These are phyloP conservation scores for Mycosphaerella sp. DNA, from an alignment of 2,329 filamentous ascomycete genomes.

Conservation along the genomic window DNA sequence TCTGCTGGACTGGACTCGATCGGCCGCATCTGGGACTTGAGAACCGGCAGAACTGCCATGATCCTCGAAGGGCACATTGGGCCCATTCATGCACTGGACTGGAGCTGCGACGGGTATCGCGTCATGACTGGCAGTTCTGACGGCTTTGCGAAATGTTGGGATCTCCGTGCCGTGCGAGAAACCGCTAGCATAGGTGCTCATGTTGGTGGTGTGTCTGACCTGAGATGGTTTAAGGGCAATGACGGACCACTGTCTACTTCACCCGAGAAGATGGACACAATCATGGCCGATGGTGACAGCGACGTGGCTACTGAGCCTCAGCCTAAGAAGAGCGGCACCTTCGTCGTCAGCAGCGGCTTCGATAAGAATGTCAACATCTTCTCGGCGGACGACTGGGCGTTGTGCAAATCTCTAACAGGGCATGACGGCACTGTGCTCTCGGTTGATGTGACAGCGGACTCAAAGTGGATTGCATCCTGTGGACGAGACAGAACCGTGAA, in stretches of 20 bases:
- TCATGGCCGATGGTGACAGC: conserved; percentile 20
- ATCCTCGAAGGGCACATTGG: conserved; percentile 89
- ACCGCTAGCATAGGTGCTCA: conserved; percentile 86
- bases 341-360: conserved; percentile 85
- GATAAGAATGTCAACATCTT: conserved; percentile 95
- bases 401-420: conserved; percentile 79
- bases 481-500: conserved; percentile 94
- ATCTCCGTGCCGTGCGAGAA: conserved; percentile 79
- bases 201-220: conserved; percentile 80
- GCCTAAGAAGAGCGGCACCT: conserved; percentile 83
- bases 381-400: conserved; percentile 90
- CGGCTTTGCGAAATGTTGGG: conserved; percentile 97
- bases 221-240: conserved; percentile 86
- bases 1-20: conserved; percentile 93
- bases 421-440: conserved; percentile 90
- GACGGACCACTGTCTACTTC: conserved; percentile 64
- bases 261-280: conserved; percentile 44
- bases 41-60: conserved; percentile 91
- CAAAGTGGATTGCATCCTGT: conserved; percentile 87
- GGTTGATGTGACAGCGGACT: conserved; percentile 79
- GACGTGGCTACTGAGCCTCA: conserved; percentile 12
- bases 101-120: conserved; percentile 86
- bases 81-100: conserved; percentile 88
- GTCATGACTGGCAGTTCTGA: conserved; percentile 88
- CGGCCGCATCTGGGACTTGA: conserved; percentile 88